Base-by-base conservation (phyloP, 306 rosid genomes). In the Ormosia emarginata region DNA sequence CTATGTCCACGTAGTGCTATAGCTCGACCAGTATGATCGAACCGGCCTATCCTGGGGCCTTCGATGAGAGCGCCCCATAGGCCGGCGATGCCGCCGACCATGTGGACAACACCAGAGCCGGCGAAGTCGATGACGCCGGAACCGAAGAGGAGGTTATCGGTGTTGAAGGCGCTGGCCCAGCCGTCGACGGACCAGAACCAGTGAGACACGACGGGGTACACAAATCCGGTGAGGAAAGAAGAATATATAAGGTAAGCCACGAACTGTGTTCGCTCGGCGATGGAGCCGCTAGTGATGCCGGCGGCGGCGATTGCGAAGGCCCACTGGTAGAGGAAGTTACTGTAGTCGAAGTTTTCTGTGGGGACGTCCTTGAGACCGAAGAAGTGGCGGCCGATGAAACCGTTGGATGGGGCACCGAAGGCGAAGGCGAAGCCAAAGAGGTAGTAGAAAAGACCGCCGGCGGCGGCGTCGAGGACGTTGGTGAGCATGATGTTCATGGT, bases 401-500 rank as follows among this genome's bases (percentile, higher is more conserved):
- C 93, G 66, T 90, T 90, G 57, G 98, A 91, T 0, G 98, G 97
- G 0, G 84, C 34, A 0, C 98, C 99, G 24, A 88, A 95, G 50
- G 99, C 98, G 49, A 95, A 95, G 33, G 99, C 98, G 66, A 86
- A 93, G n/a, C 99, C 99, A 32, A 95, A 95, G 49, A 95, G 94
- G 81, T 93, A 95, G 87, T 95, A 95, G 80, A 93, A 95, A 72
- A 95, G 82, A 0, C 97, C 98, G 0, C 99, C 98, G 29, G 97
- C 75, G 1, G 99, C 97, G 10, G 99, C 97, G 84, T 95, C 98
- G 17, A 95, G 98, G 66, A 91, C 97, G 85, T 95, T 95, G 14
- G 98, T 95, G 70, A 95, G 97, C 99, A 95, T 95, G 90, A 95
- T 95, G 90, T 95, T 95, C 99, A 95, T 95, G 84, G 99, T 95